phyloP scores from a whole-genome alignment of 352 stramenopile genomes.

The Globisporangium takayamanum region DNA sequence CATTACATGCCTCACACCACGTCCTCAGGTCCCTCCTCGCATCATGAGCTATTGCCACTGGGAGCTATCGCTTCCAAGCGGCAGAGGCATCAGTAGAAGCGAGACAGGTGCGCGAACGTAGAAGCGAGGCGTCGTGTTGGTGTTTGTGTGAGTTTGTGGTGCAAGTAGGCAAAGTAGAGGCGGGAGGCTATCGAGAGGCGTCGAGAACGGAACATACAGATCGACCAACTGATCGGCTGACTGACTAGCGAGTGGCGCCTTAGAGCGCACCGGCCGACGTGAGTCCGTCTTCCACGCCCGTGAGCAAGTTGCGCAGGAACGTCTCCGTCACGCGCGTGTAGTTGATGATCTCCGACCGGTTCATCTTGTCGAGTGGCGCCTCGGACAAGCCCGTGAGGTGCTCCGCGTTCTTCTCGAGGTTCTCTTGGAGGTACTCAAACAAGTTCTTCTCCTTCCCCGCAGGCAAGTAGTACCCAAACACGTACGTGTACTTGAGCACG shows the following conservation, averaged over 20 bases:
- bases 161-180: not conserved
- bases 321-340: slow-evolving; percentile 92
- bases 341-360: slow-evolving; percentile 92
- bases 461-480: slow-evolving; percentile 93
- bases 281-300: slow-evolving; percentile 87
- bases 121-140: too few species aligned
- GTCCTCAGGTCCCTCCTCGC: not conserved
- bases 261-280: slow-evolving; percentile 35
- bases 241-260: not conserved
- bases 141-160: not conserved
- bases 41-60: too few species aligned
- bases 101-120: too few species aligned
- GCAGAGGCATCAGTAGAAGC: too few species aligned
- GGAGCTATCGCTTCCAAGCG: too few species aligned
- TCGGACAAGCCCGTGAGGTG: slow-evolving; percentile 88
- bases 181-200: too few species aligned
- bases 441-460: slow-evolving; percentile 88
- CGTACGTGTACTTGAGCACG: slow-evolving; percentile 98
- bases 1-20: not conserved
- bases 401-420: slow-evolving; percentile 93
- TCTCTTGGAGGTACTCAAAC: slow-evolving; percentile 93
- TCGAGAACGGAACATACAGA: not conserved
- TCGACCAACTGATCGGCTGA: not conserved
- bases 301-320: slow-evolving; percentile 88
- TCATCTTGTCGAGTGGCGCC: slow-evolving; percentile 88